These are phyloP conservation scores for Kwoniella sp. DNA, from an alignment of 768 basidiomycete species.

Conservation along the genomic window DNA sequence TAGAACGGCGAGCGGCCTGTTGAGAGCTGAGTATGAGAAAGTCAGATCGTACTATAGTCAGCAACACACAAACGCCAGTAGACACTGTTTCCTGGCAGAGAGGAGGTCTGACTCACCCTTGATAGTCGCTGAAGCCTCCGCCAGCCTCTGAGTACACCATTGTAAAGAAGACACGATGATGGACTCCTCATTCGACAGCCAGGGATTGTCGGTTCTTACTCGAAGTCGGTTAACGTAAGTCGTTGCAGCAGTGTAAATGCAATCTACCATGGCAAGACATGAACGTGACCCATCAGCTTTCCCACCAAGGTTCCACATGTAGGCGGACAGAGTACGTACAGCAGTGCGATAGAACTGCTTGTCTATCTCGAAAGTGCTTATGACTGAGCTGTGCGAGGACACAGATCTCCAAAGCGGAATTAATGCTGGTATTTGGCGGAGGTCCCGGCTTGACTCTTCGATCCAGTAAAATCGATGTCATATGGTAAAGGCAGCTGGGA, in stretches of 20 bases:
- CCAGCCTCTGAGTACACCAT: background rate
- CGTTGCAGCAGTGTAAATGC: background rate
- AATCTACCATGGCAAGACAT: background rate
- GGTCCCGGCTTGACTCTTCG: background rate
- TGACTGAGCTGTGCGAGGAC: background rate
- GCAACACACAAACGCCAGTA: no score
- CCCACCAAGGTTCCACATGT: no score
- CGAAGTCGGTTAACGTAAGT: background rate
- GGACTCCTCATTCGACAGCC: background rate
- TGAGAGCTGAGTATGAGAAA: background rate
- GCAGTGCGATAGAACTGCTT: background rate
- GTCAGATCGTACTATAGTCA: background rate
- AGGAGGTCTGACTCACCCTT: background rate
- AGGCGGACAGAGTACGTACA: background rate
- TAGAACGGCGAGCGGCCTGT: background rate
- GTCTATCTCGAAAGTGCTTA: background rate
- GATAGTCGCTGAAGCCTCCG: background rate
- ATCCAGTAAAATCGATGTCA: background rate
- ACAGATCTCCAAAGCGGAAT: background rate
- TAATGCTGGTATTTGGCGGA: background rate
- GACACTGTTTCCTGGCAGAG: no score
- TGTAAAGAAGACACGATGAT: background rate
- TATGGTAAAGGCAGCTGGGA: background rate
- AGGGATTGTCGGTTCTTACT: background rate
- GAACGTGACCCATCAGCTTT: no score